phyloP scores from a whole-genome alignment of 1,139 yeast species.

The Yamadazyma atmosphaerica region DNA sequence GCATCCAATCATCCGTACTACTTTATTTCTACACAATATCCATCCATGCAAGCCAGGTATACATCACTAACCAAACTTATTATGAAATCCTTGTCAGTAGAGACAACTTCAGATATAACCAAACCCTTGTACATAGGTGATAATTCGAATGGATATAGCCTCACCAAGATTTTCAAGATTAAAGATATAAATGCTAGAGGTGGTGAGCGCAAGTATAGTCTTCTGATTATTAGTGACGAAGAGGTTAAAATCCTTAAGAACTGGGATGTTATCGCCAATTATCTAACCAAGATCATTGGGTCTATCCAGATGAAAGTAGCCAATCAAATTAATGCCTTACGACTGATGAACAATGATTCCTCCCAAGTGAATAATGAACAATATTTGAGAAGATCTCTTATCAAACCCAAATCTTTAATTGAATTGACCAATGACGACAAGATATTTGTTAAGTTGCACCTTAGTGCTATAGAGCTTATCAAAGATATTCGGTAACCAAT shows the following conservation, averaged over 20 bases:
- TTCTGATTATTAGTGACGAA: constrained; percentile 61
- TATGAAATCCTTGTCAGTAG: constrained; percentile 70
- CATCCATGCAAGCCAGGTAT: constrained; percentile 53
- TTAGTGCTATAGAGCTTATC: constrained; percentile 59
- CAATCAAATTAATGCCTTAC: background rate
- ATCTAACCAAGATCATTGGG: constrained; percentile 52
- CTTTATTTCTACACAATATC: constrained; percentile 60
- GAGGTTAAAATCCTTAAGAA: constrained; percentile 53
- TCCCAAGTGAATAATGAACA: constrained; percentile 42
- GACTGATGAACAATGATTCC: constrained; percentile 17
- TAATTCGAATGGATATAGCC: constrained; percentile 63
- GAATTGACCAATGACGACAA: constrained; percentile 61
- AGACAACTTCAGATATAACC: constrained; percentile 63
- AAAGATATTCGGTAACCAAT: constrained; percentile 12
- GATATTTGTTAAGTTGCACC: constrained; percentile 63
- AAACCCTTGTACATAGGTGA: constrained; percentile 77
- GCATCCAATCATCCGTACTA: constrained; percentile 3
- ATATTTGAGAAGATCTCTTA: constrained; percentile 52
- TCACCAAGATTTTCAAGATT: constrained; percentile 66
- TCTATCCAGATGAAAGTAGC: constrained; percentile 47
- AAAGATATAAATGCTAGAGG: constrained; percentile 76
- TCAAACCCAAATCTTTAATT: constrained; percentile 57
- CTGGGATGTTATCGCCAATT: constrained; percentile 58
- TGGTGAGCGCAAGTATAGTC: constrained; percentile 69
- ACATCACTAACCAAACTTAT: constrained; percentile 60